Evolutionary conservation across 1,284 basidiomycete species (phyloP).

Genomic region (Serendipita sp.): DNA sequence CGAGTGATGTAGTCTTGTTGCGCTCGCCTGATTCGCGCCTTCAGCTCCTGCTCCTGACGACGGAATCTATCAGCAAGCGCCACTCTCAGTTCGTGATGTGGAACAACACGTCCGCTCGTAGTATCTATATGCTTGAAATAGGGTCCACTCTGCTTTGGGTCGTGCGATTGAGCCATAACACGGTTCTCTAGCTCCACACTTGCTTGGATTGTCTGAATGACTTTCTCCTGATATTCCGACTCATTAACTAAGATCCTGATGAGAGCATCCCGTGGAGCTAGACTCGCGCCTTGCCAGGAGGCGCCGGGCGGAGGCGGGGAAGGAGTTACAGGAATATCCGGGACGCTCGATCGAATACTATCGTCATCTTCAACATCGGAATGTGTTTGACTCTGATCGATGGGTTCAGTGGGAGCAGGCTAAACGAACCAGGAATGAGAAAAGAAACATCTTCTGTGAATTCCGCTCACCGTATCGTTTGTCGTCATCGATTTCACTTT

Average conservation of each 20-base stretch:
- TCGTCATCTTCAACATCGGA: background rate
- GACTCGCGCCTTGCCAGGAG: background rate
- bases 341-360: background rate
- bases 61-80: background rate
- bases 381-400: background rate
- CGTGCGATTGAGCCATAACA: background rate
- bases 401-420: background rate
- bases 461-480: background rate
- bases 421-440: background rate
- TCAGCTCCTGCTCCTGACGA: background rate
- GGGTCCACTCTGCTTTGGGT: background rate
- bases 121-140: background rate
- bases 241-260: conserved; percentile 2
- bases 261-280: background rate
- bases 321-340: background rate
- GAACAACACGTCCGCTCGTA: background rate
- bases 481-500: background rate
- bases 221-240: background rate
- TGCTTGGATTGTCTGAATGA: background rate
- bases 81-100: background rate
- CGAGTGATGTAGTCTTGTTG: background rate
- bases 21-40: background rate
- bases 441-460: background rate
- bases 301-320: background rate
- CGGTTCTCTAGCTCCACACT: background rate